Base-by-base conservation (phyloP, 192 early-diverging fungal genomes). In the Umbelopsis ramanniana region DNA sequence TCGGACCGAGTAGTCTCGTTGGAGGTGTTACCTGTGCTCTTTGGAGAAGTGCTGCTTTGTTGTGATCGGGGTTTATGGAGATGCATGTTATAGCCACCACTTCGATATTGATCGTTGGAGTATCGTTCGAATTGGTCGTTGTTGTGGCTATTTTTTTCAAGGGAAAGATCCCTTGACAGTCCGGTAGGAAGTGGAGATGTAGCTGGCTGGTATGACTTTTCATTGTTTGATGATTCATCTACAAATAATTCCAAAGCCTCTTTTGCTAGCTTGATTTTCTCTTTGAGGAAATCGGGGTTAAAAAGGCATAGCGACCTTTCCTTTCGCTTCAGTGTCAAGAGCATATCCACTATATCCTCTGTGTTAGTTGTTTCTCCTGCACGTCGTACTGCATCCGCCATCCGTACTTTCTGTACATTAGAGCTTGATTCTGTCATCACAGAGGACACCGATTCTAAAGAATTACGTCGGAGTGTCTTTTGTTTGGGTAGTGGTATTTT, bases 341-440 rank as follows among this genome's bases (percentile, higher is more conserved):
- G 23, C 60, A 82, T 72, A 6, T 82, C 80, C 17, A 82, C 77
- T 9, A 82, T 78, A 35, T 82, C 76, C 14, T 72, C 70, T 12
- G 26, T 17, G n/a, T 74, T 24, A 22, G 46, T 33, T 21, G 23
- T 45, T 52, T 69, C 60, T 0, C 69, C 69, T 45, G 74, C 11
- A 50, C 66, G 75, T 17, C 46, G 22, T 8, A 79, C 74, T 8
- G 67, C 77, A 21, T 75, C 70, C 24, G 45, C 23, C 43, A 79
- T 55, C 29, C 67, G 75, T 57, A 75, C 45, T 9, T 52, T 43
- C 50, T 79, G 69, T 69, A 76, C 19, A 12, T 74, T 10, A 24
- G 70, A 29, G 47, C 53, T 74, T 8, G 67, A 66, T 43, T 74
- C 78, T 3, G 78, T 79, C 78, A 79, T 75, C 6, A 75, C 71